These are phyloP conservation scores for Citrus maxima DNA, from an alignment of 345 rosid genomes.

Conservation along the genomic window DNA sequence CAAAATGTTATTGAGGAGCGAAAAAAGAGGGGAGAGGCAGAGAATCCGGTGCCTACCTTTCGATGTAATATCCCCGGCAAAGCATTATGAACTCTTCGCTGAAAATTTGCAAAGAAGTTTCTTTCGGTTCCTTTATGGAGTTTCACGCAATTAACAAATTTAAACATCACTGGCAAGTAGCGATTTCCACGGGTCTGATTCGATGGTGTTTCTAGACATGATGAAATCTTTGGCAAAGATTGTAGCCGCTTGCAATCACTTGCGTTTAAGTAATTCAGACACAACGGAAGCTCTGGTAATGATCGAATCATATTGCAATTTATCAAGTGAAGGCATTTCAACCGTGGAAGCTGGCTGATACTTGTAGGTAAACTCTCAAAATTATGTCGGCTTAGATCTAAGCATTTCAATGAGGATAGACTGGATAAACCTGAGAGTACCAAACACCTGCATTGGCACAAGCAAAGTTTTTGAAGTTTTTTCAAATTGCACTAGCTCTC, in stretches of 20 bases:
- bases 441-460: not conserved
- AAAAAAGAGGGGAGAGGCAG: too few species aligned
- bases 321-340: slow-evolving; percentile 21
- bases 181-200: too few species aligned
- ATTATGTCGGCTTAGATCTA: slow-evolving; percentile 24
- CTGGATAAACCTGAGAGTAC: not conserved
- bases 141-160: too few species aligned
- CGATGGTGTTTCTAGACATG: slow-evolving; percentile 7
- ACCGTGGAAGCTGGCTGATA: slow-evolving; percentile 18
- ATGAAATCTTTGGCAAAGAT: slow-evolving; percentile 29
- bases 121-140: too few species aligned
- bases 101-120: too few species aligned
- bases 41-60: too few species aligned
- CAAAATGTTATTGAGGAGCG: too few species aligned
- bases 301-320: slow-evolving; percentile 29
- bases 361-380: slow-evolving; percentile 17
- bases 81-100: too few species aligned
- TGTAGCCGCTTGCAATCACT: slow-evolving; percentile 24
- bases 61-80: too few species aligned
- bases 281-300: slow-evolving; percentile 25
- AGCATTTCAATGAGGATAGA: slow-evolving; percentile 9
- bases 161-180: too few species aligned
- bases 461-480: not conserved
- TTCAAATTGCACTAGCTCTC: too few species aligned
- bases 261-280: slow-evolving; percentile 17